These are phyloP conservation scores for Fusarium hostae DNA, from an alignment of 2,329 filamentous ascomycete genomes.

Conservation along the genomic window DNA sequence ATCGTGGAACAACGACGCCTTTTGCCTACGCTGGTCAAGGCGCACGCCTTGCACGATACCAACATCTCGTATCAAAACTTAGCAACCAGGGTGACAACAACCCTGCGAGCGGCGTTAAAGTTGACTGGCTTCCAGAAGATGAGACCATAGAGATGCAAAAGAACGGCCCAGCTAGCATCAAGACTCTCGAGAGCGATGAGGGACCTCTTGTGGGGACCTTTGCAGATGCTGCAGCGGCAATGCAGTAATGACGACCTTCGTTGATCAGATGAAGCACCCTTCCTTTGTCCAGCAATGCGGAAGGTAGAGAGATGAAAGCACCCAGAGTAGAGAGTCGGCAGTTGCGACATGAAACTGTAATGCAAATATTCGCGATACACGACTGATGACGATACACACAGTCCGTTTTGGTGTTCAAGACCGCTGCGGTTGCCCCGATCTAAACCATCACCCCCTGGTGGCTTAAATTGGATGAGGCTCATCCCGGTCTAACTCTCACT, in stretches of 20 bases:
- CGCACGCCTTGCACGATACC: constrained; percentile 67
- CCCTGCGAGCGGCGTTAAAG: constrained; percentile 56
- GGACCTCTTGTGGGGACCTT: constrained; percentile 68
- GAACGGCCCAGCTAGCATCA: constrained; percentile 49
- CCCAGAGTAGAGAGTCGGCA: constrained; percentile 2
- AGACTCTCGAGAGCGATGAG: constrained; percentile 49
- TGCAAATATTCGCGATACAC: constrained; percentile 8
- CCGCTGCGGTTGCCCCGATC: constrained; percentile 10
- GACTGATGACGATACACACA: constrained; percentile 10
- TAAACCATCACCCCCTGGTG: not conserved
- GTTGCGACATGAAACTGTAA: constrained; percentile 4
- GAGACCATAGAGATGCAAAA: constrained; percentile 59
- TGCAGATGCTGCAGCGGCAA: constrained; percentile 66
- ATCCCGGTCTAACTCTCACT: constrained; percentile 5
- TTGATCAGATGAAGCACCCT: not conserved
- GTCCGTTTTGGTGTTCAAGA: constrained; percentile 14
- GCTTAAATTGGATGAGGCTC: constrained; percentile 3
- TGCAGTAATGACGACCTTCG: constrained; percentile 48
- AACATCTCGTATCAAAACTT: constrained; percentile 70
- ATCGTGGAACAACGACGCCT: constrained; percentile 50
- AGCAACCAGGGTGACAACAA: constrained; percentile 58
- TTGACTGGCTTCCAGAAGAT: constrained; percentile 67
- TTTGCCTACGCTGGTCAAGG: constrained; percentile 66
- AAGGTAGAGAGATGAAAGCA: not conserved
- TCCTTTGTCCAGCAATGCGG: not conserved